phyloP scores from a whole-genome alignment of 129 eudicot species.

The Logfia minima region DNA sequence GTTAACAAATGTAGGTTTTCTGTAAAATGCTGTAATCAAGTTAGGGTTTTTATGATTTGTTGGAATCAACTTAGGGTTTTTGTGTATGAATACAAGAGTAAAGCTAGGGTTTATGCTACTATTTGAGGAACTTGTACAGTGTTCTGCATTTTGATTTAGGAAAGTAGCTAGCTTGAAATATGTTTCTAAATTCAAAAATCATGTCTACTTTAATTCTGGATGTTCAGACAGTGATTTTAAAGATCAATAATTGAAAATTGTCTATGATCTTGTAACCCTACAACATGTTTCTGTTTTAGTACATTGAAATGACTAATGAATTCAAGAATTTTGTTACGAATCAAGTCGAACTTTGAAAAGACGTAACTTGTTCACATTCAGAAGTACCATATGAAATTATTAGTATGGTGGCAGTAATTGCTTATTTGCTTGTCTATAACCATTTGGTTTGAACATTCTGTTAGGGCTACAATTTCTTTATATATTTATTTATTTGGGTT shows the following conservation, averaged over 20 bases:
- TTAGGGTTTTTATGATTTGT: slow-evolving; percentile 26
- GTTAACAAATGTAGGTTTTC: background rate
- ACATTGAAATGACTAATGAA: background rate
- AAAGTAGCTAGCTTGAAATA: slow-evolving; percentile 14
- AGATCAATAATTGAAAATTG: background rate
- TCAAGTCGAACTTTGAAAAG: no score
- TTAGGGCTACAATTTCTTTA: no score
- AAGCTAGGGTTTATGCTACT: background rate
- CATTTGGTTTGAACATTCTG: no score
- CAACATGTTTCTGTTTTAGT: background rate
- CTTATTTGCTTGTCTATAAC: no score
- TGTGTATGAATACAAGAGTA: background rate
- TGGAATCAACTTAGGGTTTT: slow-evolving; percentile 17
- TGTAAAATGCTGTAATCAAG: slow-evolving; percentile 12
- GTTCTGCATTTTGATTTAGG: background rate
- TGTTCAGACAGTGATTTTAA: background rate
- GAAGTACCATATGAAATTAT: no score
- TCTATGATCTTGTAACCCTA: background rate
- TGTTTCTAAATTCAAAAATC: background rate
- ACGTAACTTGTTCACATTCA: no score
- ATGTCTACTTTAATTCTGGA: background rate
- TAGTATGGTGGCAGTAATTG: no score
- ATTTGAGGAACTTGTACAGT: slow-evolving; percentile 3
- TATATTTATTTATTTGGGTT: background rate
- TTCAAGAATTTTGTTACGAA: no score